These are phyloP conservation scores for Lichtheimia hyalospora DNA, from an alignment of 371 early-diverging fungal genomes.

Conservation along the genomic window DNA sequence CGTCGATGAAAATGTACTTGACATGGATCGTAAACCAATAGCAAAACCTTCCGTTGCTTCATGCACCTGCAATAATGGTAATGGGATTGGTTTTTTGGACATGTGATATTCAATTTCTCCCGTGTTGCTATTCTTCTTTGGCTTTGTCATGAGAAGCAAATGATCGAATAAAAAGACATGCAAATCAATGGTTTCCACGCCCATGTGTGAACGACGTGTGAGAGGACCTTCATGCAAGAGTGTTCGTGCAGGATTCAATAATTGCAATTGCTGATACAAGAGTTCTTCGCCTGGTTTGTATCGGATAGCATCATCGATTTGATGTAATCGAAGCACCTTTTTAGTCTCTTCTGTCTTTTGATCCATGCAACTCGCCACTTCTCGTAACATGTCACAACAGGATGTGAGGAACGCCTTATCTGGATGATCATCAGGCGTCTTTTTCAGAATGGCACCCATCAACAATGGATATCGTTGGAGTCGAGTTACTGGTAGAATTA, in stretches of 20 bases:
- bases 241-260: slow-evolving; percentile 65
- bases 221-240: slow-evolving; percentile 81
- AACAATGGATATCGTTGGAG: slow-evolving; percentile 85
- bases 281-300: slow-evolving; percentile 10
- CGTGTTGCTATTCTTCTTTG: slow-evolving; percentile 21
- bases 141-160: slow-evolving; percentile 74
- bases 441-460: slow-evolving; percentile 77
- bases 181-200: slow-evolving; percentile 67
- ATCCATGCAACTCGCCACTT: slow-evolving; percentile 54
- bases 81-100: slow-evolving; percentile 59
- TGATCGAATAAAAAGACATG: slow-evolving; percentile 87
- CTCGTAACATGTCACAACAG: slow-evolving; percentile 62
- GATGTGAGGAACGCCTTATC: slow-evolving; percentile 64
- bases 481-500: slow-evolving; percentile 74
- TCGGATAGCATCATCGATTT: slow-evolving; percentile 21
- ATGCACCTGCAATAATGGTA: slow-evolving; percentile 50
- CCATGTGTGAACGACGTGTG: slow-evolving; percentile 62
- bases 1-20: slow-evolving; percentile 3
- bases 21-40: slow-evolving; percentile 22
- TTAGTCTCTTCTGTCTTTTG: slow-evolving; percentile 17
- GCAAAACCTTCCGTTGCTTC: slow-evolving; percentile 39
- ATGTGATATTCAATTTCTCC: slow-evolving; percentile 54
- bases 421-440: slow-evolving; percentile 77
- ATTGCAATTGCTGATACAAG: slow-evolving; percentile 40
- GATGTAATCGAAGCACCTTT: slow-evolving; percentile 14